phyloP scores from a whole-genome alignment of 2,329 filamentous ascomycete genomes.

The Sclerotinia subarctica region DNA sequence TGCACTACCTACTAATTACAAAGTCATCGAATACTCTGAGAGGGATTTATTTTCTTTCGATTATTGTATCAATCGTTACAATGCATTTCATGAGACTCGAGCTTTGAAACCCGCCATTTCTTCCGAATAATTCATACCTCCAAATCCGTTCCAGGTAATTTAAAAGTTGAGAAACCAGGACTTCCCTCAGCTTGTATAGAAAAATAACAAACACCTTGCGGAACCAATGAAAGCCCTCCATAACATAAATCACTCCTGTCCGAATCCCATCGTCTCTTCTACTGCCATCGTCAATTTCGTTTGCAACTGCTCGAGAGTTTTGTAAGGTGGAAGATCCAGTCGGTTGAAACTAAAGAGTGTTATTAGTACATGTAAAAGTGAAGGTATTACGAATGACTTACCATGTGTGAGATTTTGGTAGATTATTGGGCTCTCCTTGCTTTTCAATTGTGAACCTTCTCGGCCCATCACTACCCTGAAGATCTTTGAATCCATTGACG shows the following conservation, averaged over 20 bases:
- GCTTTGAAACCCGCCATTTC: neutral
- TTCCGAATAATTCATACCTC: conserved; percentile 12
- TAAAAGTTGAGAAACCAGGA: conserved; percentile 14
- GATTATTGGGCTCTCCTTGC: conserved; percentile 81
- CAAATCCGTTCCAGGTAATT: conserved; percentile 11
- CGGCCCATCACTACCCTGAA: conserved; percentile 94
- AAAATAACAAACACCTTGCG: conserved; percentile 31
- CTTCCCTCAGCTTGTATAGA: conserved; percentile 25
- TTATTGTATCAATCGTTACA: conserved; percentile 18
- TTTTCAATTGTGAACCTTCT: conserved; percentile 97
- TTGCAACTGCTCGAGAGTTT: conserved; percentile 78
- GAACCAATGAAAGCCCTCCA: conserved; percentile 25
- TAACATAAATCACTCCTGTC: conserved; percentile 68
- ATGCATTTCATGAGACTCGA: conserved; percentile 6
- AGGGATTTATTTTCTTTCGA: conserved; percentile 12
- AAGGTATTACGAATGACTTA: conserved; percentile 48
- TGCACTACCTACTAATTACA: neutral
- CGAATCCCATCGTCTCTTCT: conserved; percentile 98
- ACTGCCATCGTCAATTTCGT: conserved; percentile 94
- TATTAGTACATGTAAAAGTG: conserved; percentile 22
- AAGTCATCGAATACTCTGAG: conserved; percentile 9
- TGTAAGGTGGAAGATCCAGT: conserved; percentile 91
- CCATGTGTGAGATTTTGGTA: conserved; percentile 98
- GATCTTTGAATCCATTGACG: conserved; percentile 98
- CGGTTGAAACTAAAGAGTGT: conserved; percentile 77